These are phyloP conservation scores for Candida michaelii DNA, from an alignment of 805 yeast species.

Conservation along the genomic window DNA sequence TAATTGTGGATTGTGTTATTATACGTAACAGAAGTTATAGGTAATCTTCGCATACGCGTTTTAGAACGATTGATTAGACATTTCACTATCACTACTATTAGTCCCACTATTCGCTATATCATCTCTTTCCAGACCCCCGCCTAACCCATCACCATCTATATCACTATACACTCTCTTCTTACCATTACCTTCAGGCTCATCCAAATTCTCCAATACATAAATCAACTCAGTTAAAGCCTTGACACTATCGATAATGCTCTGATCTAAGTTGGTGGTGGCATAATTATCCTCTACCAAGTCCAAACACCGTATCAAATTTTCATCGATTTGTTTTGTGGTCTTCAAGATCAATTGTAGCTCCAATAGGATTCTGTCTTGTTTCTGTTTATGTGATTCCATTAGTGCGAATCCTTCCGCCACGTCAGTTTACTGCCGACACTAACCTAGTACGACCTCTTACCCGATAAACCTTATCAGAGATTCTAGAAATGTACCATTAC, in stretches of 20 bases:
- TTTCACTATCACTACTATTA: neutral
- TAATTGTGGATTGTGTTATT: neutral
- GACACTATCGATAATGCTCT: constrained; percentile 7
- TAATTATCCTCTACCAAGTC: constrained; percentile 17
- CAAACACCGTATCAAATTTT: constrained; percentile 25
- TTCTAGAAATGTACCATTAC: too few species aligned
- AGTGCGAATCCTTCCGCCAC: neutral
- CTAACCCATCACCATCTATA: neutral
- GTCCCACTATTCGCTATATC: neutral
- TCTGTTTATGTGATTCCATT: neutral
- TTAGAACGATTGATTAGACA: neutral
- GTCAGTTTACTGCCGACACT: too few species aligned
- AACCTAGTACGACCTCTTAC: too few species aligned
- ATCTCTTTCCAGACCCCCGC: neutral
- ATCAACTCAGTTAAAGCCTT: neutral
- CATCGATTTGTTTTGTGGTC: constrained; percentile 32
- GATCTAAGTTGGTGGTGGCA: constrained; percentile 1
- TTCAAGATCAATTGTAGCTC: constrained; percentile 35
- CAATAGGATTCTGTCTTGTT: constrained; percentile 23
- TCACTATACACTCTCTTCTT: neutral
- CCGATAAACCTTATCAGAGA: too few species aligned
- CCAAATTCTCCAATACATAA: constrained; percentile 10
- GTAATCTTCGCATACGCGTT: constrained; percentile 7
- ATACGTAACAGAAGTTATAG: neutral
- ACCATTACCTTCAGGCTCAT: constrained; percentile 1